A percentile compares a stretch with the other conserved stretches of the same genome.
phyloP scores from a whole-genome alignment of 2,329 filamentous ascomycete genomes.

The Colletotrichum navitas region DNA sequence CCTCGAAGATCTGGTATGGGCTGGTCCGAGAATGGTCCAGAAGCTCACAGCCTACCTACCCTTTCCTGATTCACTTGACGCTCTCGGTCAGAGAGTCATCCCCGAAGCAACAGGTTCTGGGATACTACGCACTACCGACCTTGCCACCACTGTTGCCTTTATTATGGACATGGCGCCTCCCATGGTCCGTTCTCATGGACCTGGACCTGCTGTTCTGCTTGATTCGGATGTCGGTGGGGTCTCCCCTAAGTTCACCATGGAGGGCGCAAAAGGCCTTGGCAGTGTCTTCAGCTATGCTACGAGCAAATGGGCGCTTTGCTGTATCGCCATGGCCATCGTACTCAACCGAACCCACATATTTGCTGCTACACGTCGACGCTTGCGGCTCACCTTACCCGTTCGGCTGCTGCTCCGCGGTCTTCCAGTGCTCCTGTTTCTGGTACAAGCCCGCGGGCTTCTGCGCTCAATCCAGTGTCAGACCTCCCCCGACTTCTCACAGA shows the following conservation, averaged over 20 bases:
- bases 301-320: slow-evolving; percentile 91
- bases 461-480: slow-evolving; percentile 95
- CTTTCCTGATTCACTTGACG: slow-evolving; percentile 70
- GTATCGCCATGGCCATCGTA: slow-evolving; percentile 86
- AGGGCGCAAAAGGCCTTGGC: slow-evolving; percentile 77
- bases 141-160: slow-evolving; percentile 57
- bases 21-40: slow-evolving; percentile 77
- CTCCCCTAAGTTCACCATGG: slow-evolving; percentile 66
- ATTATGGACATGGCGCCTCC: slow-evolving; percentile 43
- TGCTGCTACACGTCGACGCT: slow-evolving; percentile 84
- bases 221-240: slow-evolving; percentile 51
- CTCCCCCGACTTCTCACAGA: slow-evolving; percentile 75
- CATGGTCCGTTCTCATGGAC: not conserved
- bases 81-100: slow-evolving; percentile 70
- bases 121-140: slow-evolving; percentile 56
- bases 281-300: slow-evolving; percentile 92
- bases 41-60: slow-evolving; percentile 75
- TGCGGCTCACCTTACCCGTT: slow-evolving; percentile 80
- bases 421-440: slow-evolving; percentile 77
- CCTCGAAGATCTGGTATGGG: slow-evolving; percentile 76
- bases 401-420: slow-evolving; percentile 77
- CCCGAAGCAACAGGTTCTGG: slow-evolving; percentile 67
- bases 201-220: slow-evolving; percentile 52
- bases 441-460: slow-evolving; percentile 78
- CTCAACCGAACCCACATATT: slow-evolving; percentile 95